phyloP scores from a whole-genome alignment of 495 filamentous ascomycete species.

The Daldinia childiae region DNA sequence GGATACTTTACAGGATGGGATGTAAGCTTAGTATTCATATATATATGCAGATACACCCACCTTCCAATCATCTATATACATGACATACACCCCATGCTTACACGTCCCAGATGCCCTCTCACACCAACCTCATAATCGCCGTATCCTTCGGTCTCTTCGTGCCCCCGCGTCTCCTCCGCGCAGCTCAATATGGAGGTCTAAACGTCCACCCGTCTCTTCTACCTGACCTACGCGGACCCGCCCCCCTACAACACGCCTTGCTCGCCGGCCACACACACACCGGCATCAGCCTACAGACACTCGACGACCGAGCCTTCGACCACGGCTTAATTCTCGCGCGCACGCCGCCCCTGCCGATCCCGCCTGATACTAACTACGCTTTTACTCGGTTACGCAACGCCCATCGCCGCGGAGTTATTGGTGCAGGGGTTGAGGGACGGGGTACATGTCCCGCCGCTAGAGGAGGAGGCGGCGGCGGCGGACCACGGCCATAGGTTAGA shows the following conservation, averaged over 20 bases:
- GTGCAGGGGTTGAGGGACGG: slow-evolving; percentile 65
- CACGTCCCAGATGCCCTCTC: slow-evolving; percentile 63
- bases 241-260: slow-evolving; percentile 82
- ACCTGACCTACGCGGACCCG: slow-evolving; percentile 79
- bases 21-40: slow-evolving; percentile 52
- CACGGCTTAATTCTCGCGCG: slow-evolving; percentile 77
- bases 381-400: slow-evolving; percentile 54
- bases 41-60: too few species aligned
- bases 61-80: too few species aligned
- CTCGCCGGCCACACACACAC: slow-evolving; percentile 64
- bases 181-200: slow-evolving; percentile 80
- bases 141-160: slow-evolving; percentile 97
- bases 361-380: background rate
- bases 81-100: background rate
- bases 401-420: slow-evolving; percentile 68
- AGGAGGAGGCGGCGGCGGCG: slow-evolving; percentile 38
- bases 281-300: slow-evolving; percentile 84
- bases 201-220: slow-evolving; percentile 97
- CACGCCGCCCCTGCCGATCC: slow-evolving; percentile 48
- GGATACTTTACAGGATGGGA: slow-evolving; percentile 81
- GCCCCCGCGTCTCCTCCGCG: slow-evolving; percentile 75
- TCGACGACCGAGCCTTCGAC: slow-evolving; percentile 80
- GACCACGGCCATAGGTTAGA: slow-evolving; percentile 19
- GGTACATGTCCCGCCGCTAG: slow-evolving; percentile 71
- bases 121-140: slow-evolving; percentile 85